These are phyloP conservation scores for Blastocystis sp. DNA, from an alignment of 352 stramenopile species.

Conservation along the genomic window DNA sequence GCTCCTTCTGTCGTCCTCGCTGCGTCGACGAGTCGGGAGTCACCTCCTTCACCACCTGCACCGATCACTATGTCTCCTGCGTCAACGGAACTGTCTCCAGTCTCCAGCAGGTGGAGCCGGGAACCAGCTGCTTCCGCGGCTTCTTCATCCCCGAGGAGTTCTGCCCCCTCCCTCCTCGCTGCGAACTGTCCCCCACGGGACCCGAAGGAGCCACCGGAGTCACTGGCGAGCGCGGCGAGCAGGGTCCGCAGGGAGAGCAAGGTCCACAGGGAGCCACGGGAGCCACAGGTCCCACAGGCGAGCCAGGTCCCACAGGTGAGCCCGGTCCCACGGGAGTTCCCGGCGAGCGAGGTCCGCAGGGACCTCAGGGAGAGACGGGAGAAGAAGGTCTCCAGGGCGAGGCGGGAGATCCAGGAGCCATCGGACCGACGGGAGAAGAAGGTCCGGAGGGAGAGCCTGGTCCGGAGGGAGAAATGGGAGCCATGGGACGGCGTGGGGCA, in stretches of 20 bases:
- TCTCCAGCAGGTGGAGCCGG: background rate
- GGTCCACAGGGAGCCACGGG: background rate
- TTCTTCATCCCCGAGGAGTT: slow-evolving; percentile 13
- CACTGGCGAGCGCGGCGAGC: background rate
- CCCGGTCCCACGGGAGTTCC: slow-evolving; percentile 28
- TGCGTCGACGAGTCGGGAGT: slow-evolving; percentile 18
- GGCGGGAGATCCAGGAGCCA: background rate
- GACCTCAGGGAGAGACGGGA: background rate
- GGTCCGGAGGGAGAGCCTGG: background rate
- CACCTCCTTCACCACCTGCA: background rate
- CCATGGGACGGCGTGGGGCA: background rate
- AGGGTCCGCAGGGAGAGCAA: background rate
- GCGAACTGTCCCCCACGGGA: background rate
- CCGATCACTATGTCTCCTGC: slow-evolving; percentile 13
- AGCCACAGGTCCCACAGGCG: background rate
- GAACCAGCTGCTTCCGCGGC: background rate
- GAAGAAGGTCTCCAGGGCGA: background rate
- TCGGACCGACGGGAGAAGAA: background rate
- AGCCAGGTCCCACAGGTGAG: background rate
- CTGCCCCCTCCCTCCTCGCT: background rate
- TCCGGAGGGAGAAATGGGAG: background rate
- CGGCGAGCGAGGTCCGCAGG: background rate
- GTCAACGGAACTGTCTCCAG: slow-evolving; percentile 1
- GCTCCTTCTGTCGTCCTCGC: slow-evolving; percentile 23
- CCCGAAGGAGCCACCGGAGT: background rate